Base-by-base conservation (phyloP, 1,139 yeast species). In the Yamadazyma triangularis region DNA sequence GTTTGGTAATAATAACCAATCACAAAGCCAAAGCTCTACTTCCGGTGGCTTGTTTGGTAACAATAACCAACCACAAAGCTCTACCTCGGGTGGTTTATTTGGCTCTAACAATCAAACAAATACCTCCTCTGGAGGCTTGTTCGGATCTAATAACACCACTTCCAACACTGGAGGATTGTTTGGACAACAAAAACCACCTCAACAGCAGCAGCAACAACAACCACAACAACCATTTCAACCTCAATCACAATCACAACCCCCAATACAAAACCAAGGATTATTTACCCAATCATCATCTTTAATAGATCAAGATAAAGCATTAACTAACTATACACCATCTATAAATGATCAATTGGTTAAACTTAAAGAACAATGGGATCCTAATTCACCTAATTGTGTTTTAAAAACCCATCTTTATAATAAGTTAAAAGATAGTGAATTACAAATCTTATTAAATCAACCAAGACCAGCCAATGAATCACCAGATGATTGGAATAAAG, bases 401-500 rank as follows among this genome's bases (percentile, higher is more conserved):
- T 76, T 91, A 52, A 88, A 83, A 50, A 77, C 94, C 13, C 89
- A 87, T 58, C 81, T 91, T 47, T 91, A 89, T 64, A 89, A 89
- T 57, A 82, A 81, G 43, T 83, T 85, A 29, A 74, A 70, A 14
- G 70, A 73, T 22, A 83, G 80, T 35, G 89, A 84, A 45, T 65
- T 73, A 30, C 67, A 65, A 29, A 61, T 73, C 27, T 59, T 80
- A 32, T 76, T 84, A 51, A 76, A 74, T 26, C 73, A 70, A 45
- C 77, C 70, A 24, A 79, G 91, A 50, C 97, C 97, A 1, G 63
- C 66, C 2, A 79, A 82, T 41, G 87, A 82, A 48, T 70, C 79
- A n/a, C 89, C 89, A 29, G 94, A 85, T 43, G 91, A 84, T 47
- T 91, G 97, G 97, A 96, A 91, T 47, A 68, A 68, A 37, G 98